Evolutionary conservation across 768 basidiomycete species (phyloP).

Genomic region (Phlebiopsis flavidoalba): DNA sequence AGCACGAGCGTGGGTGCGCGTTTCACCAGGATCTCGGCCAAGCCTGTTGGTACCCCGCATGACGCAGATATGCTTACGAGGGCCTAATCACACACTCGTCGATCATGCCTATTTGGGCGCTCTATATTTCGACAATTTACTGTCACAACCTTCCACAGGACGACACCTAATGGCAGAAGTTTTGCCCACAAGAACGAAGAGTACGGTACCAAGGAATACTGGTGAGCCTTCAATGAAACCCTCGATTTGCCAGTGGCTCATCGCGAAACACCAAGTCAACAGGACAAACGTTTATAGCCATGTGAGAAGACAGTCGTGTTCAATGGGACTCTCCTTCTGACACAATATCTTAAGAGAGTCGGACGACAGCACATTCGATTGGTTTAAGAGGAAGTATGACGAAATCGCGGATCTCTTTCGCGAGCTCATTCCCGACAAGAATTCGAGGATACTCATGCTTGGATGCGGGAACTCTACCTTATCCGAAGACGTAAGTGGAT

Average conservation of each 20-base stretch:
- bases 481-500: conserved; percentile 60
- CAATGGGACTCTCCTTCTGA: neutral
- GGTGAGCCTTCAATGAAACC: conserved; percentile 34
- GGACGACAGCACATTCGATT: conserved; percentile 65
- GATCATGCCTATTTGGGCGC: neutral
- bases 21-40: neutral
- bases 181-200: conserved; percentile 62
- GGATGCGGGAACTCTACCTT: conserved; percentile 82
- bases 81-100: neutral
- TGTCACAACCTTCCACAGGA: neutral
- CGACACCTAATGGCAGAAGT: conserved; percentile 9
- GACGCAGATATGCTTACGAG: conserved; percentile 9
- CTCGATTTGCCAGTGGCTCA: neutral
- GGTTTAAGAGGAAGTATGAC: conserved; percentile 81
- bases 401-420: conserved; percentile 63
- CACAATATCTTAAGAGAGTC: conserved; percentile 40
- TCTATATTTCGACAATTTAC: neutral
- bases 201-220: conserved; percentile 65
- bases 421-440: conserved; percentile 57
- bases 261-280: neutral
- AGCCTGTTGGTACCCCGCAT: conserved; percentile 4
- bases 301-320: conserved; percentile 32
- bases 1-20: conserved; percentile 5
- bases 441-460: conserved; percentile 66
- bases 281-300: conserved; percentile 68